phyloP scores from a whole-genome alignment of 176 grass and related monocot species.

The Tillandsia fasciculata region DNA sequence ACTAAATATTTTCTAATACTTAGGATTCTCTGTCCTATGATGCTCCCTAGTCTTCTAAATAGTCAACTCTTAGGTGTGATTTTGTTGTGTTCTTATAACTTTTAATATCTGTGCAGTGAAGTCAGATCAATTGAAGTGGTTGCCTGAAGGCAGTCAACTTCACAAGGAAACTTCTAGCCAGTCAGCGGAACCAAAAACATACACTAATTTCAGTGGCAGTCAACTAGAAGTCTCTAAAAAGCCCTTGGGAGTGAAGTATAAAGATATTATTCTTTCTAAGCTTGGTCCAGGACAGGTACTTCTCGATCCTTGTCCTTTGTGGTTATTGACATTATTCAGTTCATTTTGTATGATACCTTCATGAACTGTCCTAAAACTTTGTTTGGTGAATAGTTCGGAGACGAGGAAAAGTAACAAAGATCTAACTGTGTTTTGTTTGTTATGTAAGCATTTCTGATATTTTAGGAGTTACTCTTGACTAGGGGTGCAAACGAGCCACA shows the following conservation, averaged over 20 bases:
- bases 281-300: constrained; percentile 85
- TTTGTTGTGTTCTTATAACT: constrained; percentile 20
- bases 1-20: background rate
- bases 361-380: background rate
- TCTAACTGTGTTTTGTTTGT: too few relatives aligned
- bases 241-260: constrained; percentile 44
- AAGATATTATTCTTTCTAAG: constrained; percentile 81
- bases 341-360: too few relatives aligned
- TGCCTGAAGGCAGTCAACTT: constrained; percentile 85
- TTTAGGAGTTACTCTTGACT: too few relatives aligned
- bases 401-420: too few relatives aligned
- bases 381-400: background rate
- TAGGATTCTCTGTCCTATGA: background rate
- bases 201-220: constrained; percentile 59
- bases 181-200: constrained; percentile 57
- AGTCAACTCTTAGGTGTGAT: background rate
- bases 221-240: constrained; percentile 45
- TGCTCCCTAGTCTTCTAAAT: background rate
- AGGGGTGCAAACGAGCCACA: too few relatives aligned
- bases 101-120: constrained; percentile 47
- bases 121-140: constrained; percentile 73
- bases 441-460: too few relatives aligned
- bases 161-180: constrained; percentile 28
- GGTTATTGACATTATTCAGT: background rate
- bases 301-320: background rate